Evolutionary conservation across 768 basidiomycete species (phyloP).

Genomic region (Lyophyllum shimeji): DNA sequence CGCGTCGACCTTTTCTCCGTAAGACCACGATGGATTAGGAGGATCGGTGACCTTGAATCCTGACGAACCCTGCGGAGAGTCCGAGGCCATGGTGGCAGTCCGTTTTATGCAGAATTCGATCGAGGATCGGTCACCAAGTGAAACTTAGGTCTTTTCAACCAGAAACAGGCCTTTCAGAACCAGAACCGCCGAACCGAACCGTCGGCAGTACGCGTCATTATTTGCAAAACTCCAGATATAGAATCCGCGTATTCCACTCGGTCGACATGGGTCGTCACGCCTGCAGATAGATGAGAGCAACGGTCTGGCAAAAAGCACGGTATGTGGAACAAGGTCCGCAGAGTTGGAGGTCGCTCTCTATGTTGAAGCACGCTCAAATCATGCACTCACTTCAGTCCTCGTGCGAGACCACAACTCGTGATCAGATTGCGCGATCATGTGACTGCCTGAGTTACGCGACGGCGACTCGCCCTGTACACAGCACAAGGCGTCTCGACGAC

Average conservation of each 20-base stretch:
- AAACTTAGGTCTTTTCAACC: background rate
- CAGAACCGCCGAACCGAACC: too few species aligned
- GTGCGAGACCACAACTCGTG: background rate
- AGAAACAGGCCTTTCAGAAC: too few species aligned
- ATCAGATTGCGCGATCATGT: background rate
- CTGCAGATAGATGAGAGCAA: too few species aligned
- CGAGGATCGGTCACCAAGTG: background rate
- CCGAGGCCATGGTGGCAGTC: background rate
- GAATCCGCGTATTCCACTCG: too few species aligned
- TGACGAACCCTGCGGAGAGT: constrained; percentile 18
- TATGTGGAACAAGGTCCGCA: too few species aligned
- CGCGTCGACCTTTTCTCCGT: constrained; percentile 30
- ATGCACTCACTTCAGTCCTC: too few species aligned
- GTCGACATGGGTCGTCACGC: too few species aligned
- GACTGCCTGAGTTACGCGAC: background rate
- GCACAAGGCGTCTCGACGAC: background rate
- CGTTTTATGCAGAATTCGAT: background rate
- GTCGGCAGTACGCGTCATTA: too few species aligned
- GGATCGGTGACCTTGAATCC: constrained; percentile 30
- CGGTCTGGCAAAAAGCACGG: too few species aligned
- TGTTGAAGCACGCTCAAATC: too few species aligned
- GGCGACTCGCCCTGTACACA: background rate
- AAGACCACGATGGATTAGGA: constrained; percentile 41
- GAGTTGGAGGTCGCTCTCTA: too few species aligned
- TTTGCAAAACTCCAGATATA: too few species aligned